Evolutionary conservation across 306 rosid genomes (phyloP).

Genomic region (Oemleria cerasiformis): DNA sequence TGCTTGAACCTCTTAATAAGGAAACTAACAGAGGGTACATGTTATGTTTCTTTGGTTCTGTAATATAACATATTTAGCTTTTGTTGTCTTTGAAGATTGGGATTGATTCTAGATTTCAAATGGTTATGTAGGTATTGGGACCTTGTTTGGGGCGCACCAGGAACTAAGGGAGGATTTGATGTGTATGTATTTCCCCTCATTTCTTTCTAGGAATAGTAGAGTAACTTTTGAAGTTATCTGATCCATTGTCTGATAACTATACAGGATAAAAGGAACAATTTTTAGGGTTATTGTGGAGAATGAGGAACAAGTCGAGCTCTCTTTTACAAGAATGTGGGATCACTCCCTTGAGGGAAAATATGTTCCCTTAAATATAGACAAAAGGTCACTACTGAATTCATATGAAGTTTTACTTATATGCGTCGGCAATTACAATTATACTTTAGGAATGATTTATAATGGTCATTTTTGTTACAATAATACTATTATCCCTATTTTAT

Average conservation of each 20-base stretch:
- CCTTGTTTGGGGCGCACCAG: conserved; percentile 89
- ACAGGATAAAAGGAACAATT: conserved; percentile 76
- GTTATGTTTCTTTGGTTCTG: conserved; percentile 7
- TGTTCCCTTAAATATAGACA: conserved; percentile 88
- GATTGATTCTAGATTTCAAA: conserved; percentile 30
- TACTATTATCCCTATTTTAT: conserved; percentile 16
- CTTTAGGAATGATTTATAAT: not conserved
- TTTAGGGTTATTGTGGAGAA: conserved; percentile 71
- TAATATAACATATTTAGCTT: not conserved
- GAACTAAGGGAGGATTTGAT: conserved; percentile 81
- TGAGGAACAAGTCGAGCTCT: conserved; percentile 87
- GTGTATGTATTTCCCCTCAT: conserved; percentile 57
- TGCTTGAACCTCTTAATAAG: conserved; percentile 81
- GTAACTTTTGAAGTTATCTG: conserved; percentile 11
- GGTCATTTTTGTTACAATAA: conserved; percentile 17
- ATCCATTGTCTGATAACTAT: conserved; percentile 30
- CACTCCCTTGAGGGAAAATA: conserved; percentile 75
- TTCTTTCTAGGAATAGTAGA: conserved; percentile 5
- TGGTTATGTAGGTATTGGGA: conserved; percentile 90
- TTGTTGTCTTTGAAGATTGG: conserved; percentile 8
- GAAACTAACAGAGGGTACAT: conserved; percentile 83
- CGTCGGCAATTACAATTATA: not conserved
- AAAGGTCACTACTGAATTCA: conserved; percentile 55
- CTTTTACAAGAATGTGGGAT: conserved; percentile 85
- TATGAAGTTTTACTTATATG: not conserved